These are phyloP conservation scores for Clavariopsis aquatica DNA, from an alignment of 495 filamentous ascomycete genomes.

Conservation along the genomic window DNA sequence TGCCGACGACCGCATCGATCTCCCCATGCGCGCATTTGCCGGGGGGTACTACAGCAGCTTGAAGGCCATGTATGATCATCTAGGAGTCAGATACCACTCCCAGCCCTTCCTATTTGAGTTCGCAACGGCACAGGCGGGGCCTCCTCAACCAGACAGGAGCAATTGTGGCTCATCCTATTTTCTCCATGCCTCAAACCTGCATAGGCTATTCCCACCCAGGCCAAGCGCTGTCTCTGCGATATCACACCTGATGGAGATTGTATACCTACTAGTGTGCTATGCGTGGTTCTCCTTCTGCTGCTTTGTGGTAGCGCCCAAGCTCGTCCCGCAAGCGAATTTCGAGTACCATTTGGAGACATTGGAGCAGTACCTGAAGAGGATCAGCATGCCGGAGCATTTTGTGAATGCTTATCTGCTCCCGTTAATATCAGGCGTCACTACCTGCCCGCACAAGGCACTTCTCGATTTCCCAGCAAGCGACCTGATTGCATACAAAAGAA, in stretches of 20 bases:
- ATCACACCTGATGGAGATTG: conserved; percentile 46
- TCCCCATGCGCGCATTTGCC: conserved; percentile 61
- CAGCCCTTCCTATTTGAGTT: conserved; percentile 54
- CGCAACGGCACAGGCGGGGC: conserved; percentile 26
- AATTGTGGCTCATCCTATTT: conserved; percentile 38
- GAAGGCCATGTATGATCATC: conserved; percentile 55
- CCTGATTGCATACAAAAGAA: conserved; percentile 50
- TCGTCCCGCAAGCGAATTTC: not conserved
- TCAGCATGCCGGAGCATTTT: conserved; percentile 50
- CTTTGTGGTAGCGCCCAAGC: conserved; percentile 48
- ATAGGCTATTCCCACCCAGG: conserved; percentile 49
- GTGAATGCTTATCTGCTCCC: conserved; percentile 53
- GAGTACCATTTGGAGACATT: conserved; percentile 45
- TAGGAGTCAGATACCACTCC: conserved; percentile 50
- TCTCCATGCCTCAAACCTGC: conserved; percentile 54
- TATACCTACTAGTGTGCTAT: conserved; percentile 51
- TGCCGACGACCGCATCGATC: conserved; percentile 48
- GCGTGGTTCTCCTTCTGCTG: conserved; percentile 53
- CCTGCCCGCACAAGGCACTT: conserved; percentile 55
- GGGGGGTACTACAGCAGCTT: conserved; percentile 58
- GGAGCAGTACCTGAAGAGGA: conserved; percentile 49
- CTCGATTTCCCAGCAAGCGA: conserved; percentile 55
- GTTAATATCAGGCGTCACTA: conserved; percentile 54
- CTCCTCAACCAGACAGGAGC: not conserved
- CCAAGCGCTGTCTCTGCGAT: conserved; percentile 32